Conservation (phyloP, 1,139 yeast genomes). For the Debaryomycetaceae sp. region DNA sequence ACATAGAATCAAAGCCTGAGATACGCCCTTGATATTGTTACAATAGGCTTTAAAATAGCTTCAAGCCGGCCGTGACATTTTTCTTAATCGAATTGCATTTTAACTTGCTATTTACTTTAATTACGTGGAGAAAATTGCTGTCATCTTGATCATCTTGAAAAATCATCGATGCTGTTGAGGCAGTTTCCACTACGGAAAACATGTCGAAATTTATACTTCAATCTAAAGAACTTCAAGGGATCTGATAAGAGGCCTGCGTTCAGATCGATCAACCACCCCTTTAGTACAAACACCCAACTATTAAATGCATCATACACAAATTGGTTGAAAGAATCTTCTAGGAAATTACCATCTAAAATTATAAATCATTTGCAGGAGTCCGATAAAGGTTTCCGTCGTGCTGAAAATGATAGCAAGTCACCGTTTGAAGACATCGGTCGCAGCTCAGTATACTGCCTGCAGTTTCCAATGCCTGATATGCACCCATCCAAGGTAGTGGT, state of each 20-base stretch:
- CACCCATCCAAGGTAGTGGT: conserved; percentile 2
- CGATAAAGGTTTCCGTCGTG: neutral
- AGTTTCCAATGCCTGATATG: neutral
- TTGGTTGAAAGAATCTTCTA: conserved; percentile 20
- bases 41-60: too few species aligned
- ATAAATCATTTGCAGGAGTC: conserved; percentile 2
- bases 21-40: too few species aligned
- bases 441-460: conserved; percentile 1
- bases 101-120: too few species aligned
- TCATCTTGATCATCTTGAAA: neutral
- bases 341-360: conserved; percentile 8
- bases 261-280: conserved; percentile 20
- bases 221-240: conserved; percentile 16
- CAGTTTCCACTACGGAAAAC: conserved; percentile 19
- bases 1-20: too few species aligned
- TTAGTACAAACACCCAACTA: conserved; percentile 23
- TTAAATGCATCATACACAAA: conserved; percentile 22
- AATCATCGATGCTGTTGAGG: conserved; percentile 16
- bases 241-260: conserved; percentile 15
- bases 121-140: too few species aligned
- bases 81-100: too few species aligned
- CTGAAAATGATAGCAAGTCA: neutral
- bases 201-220: conserved; percentile 17
- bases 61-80: too few species aligned
- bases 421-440: conserved; percentile 1